Evolutionary conservation across 306 rosid species (phyloP), one percentile per base, ranked within the genome.

Genomic region (Citrullus mucosospermus): DNA sequence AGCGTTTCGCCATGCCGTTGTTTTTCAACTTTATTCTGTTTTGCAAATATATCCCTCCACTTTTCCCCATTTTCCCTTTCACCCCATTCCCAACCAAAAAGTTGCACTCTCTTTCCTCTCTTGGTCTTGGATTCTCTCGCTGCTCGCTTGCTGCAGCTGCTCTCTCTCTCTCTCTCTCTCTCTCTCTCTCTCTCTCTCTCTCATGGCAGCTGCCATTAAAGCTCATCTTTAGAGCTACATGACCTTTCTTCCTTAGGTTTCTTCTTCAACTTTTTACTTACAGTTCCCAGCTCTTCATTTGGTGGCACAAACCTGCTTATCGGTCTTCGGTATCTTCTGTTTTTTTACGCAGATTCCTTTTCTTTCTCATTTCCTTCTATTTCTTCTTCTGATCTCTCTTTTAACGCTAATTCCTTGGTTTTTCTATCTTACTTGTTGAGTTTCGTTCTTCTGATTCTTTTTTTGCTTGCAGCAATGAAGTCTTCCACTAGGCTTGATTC

Each of bases 401-500:
- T 84, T 32, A 25, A 12, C 75, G 5, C 74, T n/a, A 46, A 25
- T 77, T 77, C 73, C 8, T 62, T 32, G 12, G 4, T 41, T 14
- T 46, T 13, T 25, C 4, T 38, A 6, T 59, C 14, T 2, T 38
- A 5, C 71, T 77, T 59, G 36, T 18, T 57, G 3, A 22, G 68
- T 36, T 51, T 67, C n/a, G 34, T 36, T 80, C 34, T 59, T 15
- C 78, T 58, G 25, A 54, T 15, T 20, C 62, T 58, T 73, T 36
- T 36, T 55, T 18, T 16, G 57, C 17, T 79, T 16, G 28, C 39
- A 71, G 74, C 78, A 28, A 91, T 96, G 99, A 91, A 82, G 83
- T 77, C 97, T 71, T 92, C 96, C 48, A 83, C 85, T 77, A 85
- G 84, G 85, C 85, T 96, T 70, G 98, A 96, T 87, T 92, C 90